Conservation (phyloP, 1,284 basidiomycete genomes). For the Leccinum griseonigrum region DNA sequence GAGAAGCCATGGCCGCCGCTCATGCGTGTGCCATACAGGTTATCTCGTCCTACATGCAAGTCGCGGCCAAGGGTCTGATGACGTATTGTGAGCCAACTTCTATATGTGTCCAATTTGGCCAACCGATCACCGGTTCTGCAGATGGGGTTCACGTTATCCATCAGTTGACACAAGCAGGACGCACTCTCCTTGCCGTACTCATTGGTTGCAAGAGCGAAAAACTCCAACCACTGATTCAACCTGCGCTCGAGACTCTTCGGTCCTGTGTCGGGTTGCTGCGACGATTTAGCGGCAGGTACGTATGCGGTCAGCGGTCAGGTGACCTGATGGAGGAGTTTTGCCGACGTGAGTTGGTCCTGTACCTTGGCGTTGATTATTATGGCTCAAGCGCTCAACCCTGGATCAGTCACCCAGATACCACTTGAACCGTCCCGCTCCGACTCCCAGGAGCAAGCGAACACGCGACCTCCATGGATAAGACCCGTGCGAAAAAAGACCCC, state of each 20-base stretch:
- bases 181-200: constrained; percentile 81
- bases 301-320: constrained; percentile 83
- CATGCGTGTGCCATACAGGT: constrained; percentile 77
- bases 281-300: constrained; percentile 77
- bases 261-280: constrained; percentile 82
- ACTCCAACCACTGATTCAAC: constrained; percentile 70
- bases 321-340: constrained; percentile 93
- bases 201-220: constrained; percentile 73
- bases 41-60: constrained; percentile 77
- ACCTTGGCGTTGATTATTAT: neutral
- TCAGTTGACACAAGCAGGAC: constrained; percentile 88
- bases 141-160: constrained; percentile 93
- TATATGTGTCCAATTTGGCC: constrained; percentile 8
- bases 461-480: constrained; percentile 81
- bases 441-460: constrained; percentile 45
- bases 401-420: constrained; percentile 81
- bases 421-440: constrained; percentile 62
- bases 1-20: constrained; percentile 65
- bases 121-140: constrained; percentile 31
- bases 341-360: constrained; percentile 60
- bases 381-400: constrained; percentile 13
- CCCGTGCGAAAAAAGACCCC: constrained; percentile 77
- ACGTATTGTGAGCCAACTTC: constrained; percentile 72
- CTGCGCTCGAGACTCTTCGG: constrained; percentile 78
- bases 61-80: constrained; percentile 87